These are phyloP conservation scores for Trichoderma atroviride DNA, from an alignment of 2,329 filamentous ascomycete genomes.

Conservation along the genomic window DNA sequence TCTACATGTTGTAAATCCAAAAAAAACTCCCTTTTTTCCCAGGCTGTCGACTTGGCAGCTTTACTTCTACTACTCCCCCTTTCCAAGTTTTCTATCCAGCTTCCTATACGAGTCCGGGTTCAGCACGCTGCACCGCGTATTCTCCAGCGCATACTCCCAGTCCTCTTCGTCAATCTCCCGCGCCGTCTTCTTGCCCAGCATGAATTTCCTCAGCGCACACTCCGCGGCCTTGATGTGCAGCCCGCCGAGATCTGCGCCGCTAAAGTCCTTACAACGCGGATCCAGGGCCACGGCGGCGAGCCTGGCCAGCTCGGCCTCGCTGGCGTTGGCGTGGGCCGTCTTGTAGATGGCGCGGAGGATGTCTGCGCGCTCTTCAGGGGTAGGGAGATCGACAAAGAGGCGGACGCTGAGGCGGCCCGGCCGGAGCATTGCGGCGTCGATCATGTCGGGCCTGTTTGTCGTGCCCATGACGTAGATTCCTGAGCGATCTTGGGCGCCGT, in stretches of 20 bases:
- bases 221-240: slow-evolving; percentile 53
- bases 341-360: slow-evolving; percentile 73
- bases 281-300: slow-evolving; percentile 69
- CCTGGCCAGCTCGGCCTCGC: slow-evolving; percentile 52
- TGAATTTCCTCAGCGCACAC: slow-evolving; percentile 49
- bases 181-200: slow-evolving; percentile 35
- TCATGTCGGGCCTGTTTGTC: slow-evolving; percentile 94
- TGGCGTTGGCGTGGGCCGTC: slow-evolving; percentile 43
- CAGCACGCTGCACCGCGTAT: slow-evolving; percentile 54
- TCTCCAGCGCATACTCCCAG: slow-evolving; percentile 56
- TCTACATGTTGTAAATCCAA: background rate
- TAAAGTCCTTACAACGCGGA: slow-evolving; percentile 72
- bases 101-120: slow-evolving; percentile 49
- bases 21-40: background rate
- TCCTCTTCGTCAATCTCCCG: slow-evolving; percentile 44
- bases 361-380: slow-evolving; percentile 75
- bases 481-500: slow-evolving; percentile 76
- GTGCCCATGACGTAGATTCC: slow-evolving; percentile 95
- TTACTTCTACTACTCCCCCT: slow-evolving; percentile 37
- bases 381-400: slow-evolving; percentile 88
- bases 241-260: slow-evolving; percentile 63
- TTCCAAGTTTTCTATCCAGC: slow-evolving; percentile 39
- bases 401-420: slow-evolving; percentile 85
- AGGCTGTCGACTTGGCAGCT: background rate
- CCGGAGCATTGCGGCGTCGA: slow-evolving; percentile 91